Percentiles rank a stretch among this genome's conserved stretches.
phyloP scores from a whole-genome alignment of 768 basidiomycete species.

The Suillus clintonianus region DNA sequence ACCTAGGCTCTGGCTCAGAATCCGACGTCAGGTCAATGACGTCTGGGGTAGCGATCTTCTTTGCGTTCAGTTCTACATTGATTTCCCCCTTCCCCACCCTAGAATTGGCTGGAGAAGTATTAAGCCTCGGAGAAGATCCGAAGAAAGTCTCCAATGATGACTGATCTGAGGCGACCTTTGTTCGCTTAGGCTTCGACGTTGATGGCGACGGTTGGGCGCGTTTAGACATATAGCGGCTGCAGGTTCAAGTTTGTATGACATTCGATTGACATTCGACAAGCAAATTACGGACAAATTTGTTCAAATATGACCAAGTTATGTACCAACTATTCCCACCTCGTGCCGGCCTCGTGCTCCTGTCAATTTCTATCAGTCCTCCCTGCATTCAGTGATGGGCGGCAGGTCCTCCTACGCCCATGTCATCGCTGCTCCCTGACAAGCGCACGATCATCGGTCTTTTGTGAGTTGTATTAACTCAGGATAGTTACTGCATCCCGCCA shows the following conservation, averaged over 20 bases:
- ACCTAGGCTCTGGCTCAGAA: background rate
- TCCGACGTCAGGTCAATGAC: constrained; percentile 3
- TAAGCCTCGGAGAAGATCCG: constrained; percentile 8
- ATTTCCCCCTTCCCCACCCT: constrained; percentile 1
- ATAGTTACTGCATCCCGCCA: background rate
- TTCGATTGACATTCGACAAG: constrained; percentile 1
- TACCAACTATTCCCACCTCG: background rate
- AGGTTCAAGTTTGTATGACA: background rate
- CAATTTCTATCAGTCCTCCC: background rate
- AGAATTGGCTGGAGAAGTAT: background rate
- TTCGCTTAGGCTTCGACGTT: constrained; percentile 17
- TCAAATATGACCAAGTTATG: background rate
- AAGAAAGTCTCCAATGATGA: constrained; percentile 29
- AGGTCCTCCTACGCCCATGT: background rate
- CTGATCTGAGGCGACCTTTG: constrained; percentile 20
- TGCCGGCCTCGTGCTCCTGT: background rate
- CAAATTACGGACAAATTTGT: constrained; percentile 1
- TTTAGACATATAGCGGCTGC: constrained; percentile 8
- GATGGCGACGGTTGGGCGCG: constrained; percentile 11
- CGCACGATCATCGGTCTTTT: background rate
- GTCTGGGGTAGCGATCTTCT: background rate
- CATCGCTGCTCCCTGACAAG: background rate
- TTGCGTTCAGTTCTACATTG: background rate
- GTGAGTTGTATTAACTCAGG: background rate
- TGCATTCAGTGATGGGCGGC: constrained; percentile 1